Base-by-base conservation (phyloP, 179 eudicot genomes). In the Gypsophila paniculata region DNA sequence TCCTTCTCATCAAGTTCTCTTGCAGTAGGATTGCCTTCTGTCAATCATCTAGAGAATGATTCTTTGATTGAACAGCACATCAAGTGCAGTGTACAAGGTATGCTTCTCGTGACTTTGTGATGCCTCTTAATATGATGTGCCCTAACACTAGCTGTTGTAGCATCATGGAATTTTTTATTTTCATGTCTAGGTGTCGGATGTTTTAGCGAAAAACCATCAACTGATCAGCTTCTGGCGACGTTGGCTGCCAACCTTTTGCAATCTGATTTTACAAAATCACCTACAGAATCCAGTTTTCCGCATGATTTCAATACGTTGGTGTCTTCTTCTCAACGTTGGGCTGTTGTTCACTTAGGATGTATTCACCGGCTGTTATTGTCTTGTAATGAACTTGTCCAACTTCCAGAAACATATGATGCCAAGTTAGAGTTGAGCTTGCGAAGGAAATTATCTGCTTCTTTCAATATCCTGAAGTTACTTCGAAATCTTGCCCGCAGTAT, bases 271-370 rank as follows among this genome's bases (percentile, higher is more conserved):
- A 72, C 75, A 70, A 68, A 81, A 68, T 74, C 64, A 10, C 73
- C 79, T 62, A 65, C 64, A 49, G 84, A 79, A 66, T 79, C 84
- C 68, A 58, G 80, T 73, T 78, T 68, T 69, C 78, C 77, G 58
- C 79, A 72, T 61, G 85, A 83, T 73, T 80, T 78, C 61, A 84
- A 82, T 76, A 85, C 83, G 64, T 74, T 89, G 79, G 76, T 79
- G 51, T 75, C 89, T 67, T 82, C 90, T 59, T 84, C 85, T 76
- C 91, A 85, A 80, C 98, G 87, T 69, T 90, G 91, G 92, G 91
- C 93, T 59, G 80, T 89, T 74, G 79, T 82, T 82, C 99, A 86
- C 74, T 72, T 89, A 81, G 80, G 85, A 72, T 92, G 95, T 69
- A 68, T 86, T 54, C 87, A 39, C 8, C 93, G 96, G 21, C 91